Evolutionary conservation across 2,329 filamentous ascomycete genomes (phyloP).

Genomic region (Trichoderma endophyticum): DNA sequence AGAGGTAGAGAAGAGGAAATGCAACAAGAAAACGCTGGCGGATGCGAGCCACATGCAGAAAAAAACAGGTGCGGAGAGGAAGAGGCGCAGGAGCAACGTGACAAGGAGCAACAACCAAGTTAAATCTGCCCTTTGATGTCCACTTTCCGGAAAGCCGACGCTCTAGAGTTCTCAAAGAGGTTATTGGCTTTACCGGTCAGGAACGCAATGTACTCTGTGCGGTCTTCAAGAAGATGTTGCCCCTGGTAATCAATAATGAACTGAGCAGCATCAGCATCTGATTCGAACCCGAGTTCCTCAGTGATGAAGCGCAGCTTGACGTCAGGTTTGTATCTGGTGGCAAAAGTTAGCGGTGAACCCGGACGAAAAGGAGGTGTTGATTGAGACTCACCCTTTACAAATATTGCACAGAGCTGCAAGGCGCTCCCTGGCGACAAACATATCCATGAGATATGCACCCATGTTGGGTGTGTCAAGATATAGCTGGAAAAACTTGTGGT

Average conservation of each 20-base stretch:
- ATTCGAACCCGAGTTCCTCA: constrained; percentile 93
- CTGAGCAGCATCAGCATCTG: constrained; percentile 82
- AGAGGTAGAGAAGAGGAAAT: neutral
- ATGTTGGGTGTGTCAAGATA: constrained; percentile 94
- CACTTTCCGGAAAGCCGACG: constrained; percentile 76
- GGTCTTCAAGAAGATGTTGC: constrained; percentile 73
- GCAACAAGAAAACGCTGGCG: neutral
- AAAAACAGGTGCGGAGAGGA: neutral
- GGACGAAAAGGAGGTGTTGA: neutral
- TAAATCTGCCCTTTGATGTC: constrained; percentile 98
- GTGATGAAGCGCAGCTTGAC: constrained; percentile 88
- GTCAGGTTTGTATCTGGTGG: constrained; percentile 79
- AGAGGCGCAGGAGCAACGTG: neutral
- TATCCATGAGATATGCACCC: constrained; percentile 98
- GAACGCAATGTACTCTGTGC: constrained; percentile 69
- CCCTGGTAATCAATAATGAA: constrained; percentile 83
- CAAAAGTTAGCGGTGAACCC: constrained; percentile 42
- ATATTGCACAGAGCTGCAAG: constrained; percentile 87
- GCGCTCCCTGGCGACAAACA: constrained; percentile 94
- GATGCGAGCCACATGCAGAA: neutral
- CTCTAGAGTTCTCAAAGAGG: constrained; percentile 71
- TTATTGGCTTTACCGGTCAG: constrained; percentile 68
- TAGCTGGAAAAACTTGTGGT: constrained; percentile 95
- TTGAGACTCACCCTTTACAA: constrained; percentile 78
- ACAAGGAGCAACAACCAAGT: constrained; percentile 31